Evolutionary conservation across 2,329 filamentous ascomycete species (phyloP), one percentile per base, ranked within the genome.

Genomic region (Botrytis cinerea): DNA sequence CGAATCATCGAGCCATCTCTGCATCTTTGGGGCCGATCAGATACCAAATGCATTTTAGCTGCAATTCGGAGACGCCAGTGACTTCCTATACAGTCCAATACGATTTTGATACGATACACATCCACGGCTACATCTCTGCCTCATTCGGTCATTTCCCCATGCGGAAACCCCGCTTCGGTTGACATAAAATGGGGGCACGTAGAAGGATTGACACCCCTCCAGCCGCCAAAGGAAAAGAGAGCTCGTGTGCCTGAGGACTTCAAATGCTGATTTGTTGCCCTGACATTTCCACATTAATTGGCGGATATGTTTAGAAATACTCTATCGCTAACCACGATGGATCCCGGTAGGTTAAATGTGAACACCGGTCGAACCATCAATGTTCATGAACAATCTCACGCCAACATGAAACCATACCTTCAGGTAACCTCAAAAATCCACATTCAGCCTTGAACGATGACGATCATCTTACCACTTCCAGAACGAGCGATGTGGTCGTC

Each of bases 1-100:
- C 70, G 60, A 72, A 68, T 68, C 62, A 61, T 60, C 71, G 61
- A 32, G 51, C 62, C 62, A 72, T 54, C 48, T 61, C 40, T 38
- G 10, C 28, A 32, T 25, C 18, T 72, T 46, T 14, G 22, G 48
- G 25, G 63, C 48, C 38, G 71, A 72, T 69, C 71, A 51, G 12
- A 69, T 72, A 60, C 40, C 48, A 10, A 67, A 67, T 25, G 2
- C 10, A 57, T 25, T 46, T 14, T 66, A 67, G 61, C 54, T 45
- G 38, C 28, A 46, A 7, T 40, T 66, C 45, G 2, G 38, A 57
- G 57, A 38, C 22, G 54, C 45, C 32, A 38, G 25, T 8, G 35
- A 48, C 6, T 60, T 63, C 22, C 32, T 40, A 10, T 22, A 68
- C 9, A 57, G 60, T n/a, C 60, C 60, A 62, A n/a, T 32, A 59